Evolutionary conservation across 192 early-diverging fungal species (phyloP), one percentile per base, ranked within the genome.

Genomic region (Pilobolus umbonatus): DNA sequence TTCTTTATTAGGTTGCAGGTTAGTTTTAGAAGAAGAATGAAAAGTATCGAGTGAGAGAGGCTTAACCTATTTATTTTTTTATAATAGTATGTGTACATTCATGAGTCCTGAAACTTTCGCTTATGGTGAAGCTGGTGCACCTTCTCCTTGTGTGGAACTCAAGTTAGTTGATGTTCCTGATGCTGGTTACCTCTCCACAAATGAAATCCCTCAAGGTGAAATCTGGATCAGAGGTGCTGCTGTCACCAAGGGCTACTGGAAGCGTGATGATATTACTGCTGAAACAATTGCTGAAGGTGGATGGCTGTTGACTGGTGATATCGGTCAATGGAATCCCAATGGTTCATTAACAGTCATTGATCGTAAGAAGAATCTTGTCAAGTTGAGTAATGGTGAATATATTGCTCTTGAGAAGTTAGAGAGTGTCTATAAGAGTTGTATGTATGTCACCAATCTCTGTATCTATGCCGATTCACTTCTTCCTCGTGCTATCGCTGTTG

Each of bases 321-420:
- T 91, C 73, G 89, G 79, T 45, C 78, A 83, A 58, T 83, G 77
- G 77, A 77, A 80, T 35, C 68, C 78, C 2, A 84, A 86, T 55
- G 89, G 89, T 3, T 79, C 82, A n/a, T 60, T 93, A 24, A 61
- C 70, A 34, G 85, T 93, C 57, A 90, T 91, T 69, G 91, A 91
- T 66, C 70, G 89, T 28, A 78, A 83, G 67, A 92, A 92, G 77
- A 92, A 90, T 61, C 55, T 92, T n/a, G 77, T 91, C 75, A 91
- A 89, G 68, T 58, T 88, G 48, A 69, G 80, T 8, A 79, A 88
- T 68, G 89, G 87, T 34, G 89, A 90, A 57, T 83, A 83, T 56
- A 84, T 92, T 58, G 78, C 78, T 2, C 44, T 80, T 0, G 77
- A 79, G n/a, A 79, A 73, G 24, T 55, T 74, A 10, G 76, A 78